A percentile compares a stretch with the other conserved stretches of the same genome.
phyloP scores from a whole-genome alignment of 768 basidiomycete species.

The Trametes villosa region DNA sequence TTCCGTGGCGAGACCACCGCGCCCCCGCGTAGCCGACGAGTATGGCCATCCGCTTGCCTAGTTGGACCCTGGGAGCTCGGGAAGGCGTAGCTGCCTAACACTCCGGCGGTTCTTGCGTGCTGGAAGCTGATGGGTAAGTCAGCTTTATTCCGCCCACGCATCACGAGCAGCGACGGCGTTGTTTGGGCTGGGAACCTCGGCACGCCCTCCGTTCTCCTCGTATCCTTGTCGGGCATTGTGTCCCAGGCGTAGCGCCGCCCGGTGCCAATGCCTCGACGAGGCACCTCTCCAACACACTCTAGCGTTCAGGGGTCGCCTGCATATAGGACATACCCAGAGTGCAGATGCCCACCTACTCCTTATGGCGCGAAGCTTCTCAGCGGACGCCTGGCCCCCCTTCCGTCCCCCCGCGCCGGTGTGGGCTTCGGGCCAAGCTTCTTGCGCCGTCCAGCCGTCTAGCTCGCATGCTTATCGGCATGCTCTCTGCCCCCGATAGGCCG shows the following conservation, averaged over 20 bases:
- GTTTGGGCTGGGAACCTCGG: not conserved
- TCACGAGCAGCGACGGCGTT: not conserved
- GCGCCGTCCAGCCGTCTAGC: not conserved
- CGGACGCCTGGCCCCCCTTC: not conserved
- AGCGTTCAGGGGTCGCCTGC: slow-evolving; percentile 3
- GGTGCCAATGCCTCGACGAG: not conserved
- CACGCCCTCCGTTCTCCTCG: not conserved
- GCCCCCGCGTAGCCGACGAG: not conserved
- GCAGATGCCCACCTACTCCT: not conserved
- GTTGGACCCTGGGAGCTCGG: not conserved
- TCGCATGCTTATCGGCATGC: slow-evolving; percentile 24
- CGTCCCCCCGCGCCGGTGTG: slow-evolving; percentile 1
- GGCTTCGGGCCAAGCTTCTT: slow-evolving; percentile 1
- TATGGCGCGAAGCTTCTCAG: not conserved
- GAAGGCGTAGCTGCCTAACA: not conserved
- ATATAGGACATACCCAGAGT: not conserved
- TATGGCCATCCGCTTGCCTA: not conserved
- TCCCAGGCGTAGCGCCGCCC: not conserved
- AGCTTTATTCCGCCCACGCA: not conserved
- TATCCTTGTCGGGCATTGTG: not conserved
- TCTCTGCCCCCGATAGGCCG: slow-evolving; percentile 5
- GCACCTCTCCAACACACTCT: not conserved
- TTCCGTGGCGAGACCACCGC: slow-evolving; percentile 9
- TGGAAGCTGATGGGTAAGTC: slow-evolving; percentile 3
- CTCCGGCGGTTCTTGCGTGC: not conserved